Evolutionary conservation across 331 rosid species (phyloP).

Genomic region (Telfairia occidentalis): DNA sequence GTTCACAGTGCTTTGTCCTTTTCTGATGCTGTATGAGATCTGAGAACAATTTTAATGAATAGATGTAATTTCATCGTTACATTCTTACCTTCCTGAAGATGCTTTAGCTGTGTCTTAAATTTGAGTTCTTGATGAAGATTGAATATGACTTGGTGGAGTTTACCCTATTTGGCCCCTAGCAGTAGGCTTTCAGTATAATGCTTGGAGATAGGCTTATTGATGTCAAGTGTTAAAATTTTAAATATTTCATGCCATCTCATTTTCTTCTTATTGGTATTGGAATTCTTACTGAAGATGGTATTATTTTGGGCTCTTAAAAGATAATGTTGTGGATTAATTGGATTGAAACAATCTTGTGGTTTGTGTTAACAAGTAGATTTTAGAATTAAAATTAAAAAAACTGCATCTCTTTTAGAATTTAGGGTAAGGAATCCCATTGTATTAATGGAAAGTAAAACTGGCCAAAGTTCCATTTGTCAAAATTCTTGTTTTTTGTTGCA

Average conservation of each 20-base stretch:
- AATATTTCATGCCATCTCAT: background rate
- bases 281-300: background rate
- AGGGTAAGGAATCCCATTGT: background rate
- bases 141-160: background rate
- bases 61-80: background rate
- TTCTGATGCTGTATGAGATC: background rate
- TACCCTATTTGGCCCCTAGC: background rate
- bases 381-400: background rate
- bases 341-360: background rate
- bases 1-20: conserved; percentile 1
- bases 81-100: background rate
- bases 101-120: background rate
- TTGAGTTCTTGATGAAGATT: background rate
- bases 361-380: background rate
- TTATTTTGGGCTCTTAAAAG: background rate
- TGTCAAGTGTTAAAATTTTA: background rate
- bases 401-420: background rate
- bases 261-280: background rate
- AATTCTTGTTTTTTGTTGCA: background rate
- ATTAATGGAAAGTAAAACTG: background rate
- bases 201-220: background rate
- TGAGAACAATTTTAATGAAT: background rate
- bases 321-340: background rate
- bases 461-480: background rate
- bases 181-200: background rate